Evolutionary conservation across 306 rosid species (phyloP), one percentile per base, ranked within the genome.

Genomic region (Rubus parviflorus): DNA sequence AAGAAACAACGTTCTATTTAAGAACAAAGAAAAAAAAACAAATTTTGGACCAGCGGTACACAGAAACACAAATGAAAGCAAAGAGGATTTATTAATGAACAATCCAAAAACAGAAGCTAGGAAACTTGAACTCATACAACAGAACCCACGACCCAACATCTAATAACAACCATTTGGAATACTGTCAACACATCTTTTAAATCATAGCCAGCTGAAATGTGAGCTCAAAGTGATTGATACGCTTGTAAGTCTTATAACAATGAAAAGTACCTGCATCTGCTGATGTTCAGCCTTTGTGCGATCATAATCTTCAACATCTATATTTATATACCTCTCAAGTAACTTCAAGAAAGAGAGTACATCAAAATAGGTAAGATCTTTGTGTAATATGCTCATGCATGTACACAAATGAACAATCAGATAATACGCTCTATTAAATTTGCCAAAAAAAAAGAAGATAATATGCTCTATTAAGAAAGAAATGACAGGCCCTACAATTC

Each of bases 261-360:
- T 5, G 9, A 47, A 67, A 48, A 78, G 35, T 60, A 95, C 99
- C 99, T 86, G 84, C 91, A 89, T 49, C 69, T 83, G 90, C 76
- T 62, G 84, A 85, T 83, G 90, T 57, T 87, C 87, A 17, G 77
- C 84, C 88, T 90, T 95, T 79, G 87, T 65, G 67, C 90, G 94
- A 77, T 82, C 88, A 84, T 89, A 95, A 75, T 95, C 99, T 49
- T 92, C 96, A 49, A 80, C 83, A 74, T 95, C 92, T 70, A 95
- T 71, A 77, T 84, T 80, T 79, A 84, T 92, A 80, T 83, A 77
- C 82, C 82, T 90, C 75, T 88, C 97, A 62, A 85, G 90, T 77
- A 95, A 77, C 99, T 95, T 80, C 20, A 84, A 53, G 73, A 53
- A 68, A 58, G 68, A 76, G 17, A 57, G 40, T 11, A 70, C 20